Base-by-base conservation (phyloP, 352 stramenopile species). In the Globisporangium mamillatum region DNA sequence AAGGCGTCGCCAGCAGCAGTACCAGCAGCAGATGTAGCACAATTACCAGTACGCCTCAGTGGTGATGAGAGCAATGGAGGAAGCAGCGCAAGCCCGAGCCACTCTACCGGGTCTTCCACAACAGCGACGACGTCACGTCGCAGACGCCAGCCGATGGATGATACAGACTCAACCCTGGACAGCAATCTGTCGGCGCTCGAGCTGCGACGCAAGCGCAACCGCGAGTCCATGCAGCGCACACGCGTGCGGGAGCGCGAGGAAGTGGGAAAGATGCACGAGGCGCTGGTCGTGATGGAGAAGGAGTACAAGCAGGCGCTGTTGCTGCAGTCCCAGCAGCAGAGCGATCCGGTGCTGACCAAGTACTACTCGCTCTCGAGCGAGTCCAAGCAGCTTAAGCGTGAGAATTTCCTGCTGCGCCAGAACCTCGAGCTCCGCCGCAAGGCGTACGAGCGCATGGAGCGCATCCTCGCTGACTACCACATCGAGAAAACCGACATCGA, bases 201-300 rank as follows among this genome's bases (percentile, higher is more conserved):
- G 54, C 36, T 74, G 3, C 73, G 77, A 1, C 75, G 75, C 32
- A 67, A 72, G 52, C 75, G 73, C 38, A 85, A 85, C 54, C 77
- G 77, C 24, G 75, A 85, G 24, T 78, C 75, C 32, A 86, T 86
- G 78, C 75, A 78, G 65, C 78, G 78, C 56, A 65, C 71, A 6
- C 63, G 78, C 7, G 48, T 66, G 61, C 75, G 75, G 8, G 71
- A 86, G 68, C 71, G 76, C 0, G 70, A 75, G 22, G 71, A 79
- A 38, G 38, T 86, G 12, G 70, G 44, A 14, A 50, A 61, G 34
- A 81, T 86, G 75, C 69, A 74, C 18, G 44, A 61, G 10, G 63
- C 75, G 64, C 68, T 86, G 6, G 44, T 73, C 16, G 61, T 70
- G 60, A 75, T 86, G n/a, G 75, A 86, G 70, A 38, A 63, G 44